phyloP scores from a whole-genome alignment of 352 stramenopile species.

The Globisporangium nunn region DNA sequence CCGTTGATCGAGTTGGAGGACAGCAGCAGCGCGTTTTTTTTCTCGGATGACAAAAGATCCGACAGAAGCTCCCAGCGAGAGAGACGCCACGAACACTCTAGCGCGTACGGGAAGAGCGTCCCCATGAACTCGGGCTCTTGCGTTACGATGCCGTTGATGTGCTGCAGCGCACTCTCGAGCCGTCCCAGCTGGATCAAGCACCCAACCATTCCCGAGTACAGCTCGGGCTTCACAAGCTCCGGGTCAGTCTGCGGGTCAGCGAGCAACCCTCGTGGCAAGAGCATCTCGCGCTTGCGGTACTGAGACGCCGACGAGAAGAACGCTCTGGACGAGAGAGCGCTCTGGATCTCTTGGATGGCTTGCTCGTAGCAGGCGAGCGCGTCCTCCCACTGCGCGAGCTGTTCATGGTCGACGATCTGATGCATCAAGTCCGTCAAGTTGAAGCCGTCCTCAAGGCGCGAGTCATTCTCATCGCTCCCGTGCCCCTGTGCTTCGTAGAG shows the following conservation, averaged over 20 bases:
- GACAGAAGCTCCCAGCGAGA: slow-evolving; percentile 76
- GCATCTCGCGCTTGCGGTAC: slow-evolving; percentile 6
- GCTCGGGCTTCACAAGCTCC: slow-evolving; percentile 49
- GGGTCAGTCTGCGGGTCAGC: slow-evolving; percentile 35
- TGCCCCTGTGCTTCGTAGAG: slow-evolving; percentile 38
- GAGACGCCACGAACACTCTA: slow-evolving; percentile 84
- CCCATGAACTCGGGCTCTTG: slow-evolving; percentile 70
- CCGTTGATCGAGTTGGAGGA: slow-evolving; percentile 6
- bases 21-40: slow-evolving; percentile 53
- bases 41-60: slow-evolving; percentile 68
- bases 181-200: slow-evolving; percentile 82
- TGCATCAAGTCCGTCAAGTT: slow-evolving; percentile 65
- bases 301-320: slow-evolving; percentile 8
- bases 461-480: slow-evolving; percentile 18
- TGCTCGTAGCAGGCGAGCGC: slow-evolving; percentile 72
- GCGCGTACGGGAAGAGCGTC: slow-evolving; percentile 73
- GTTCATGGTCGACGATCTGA: slow-evolving; percentile 61
- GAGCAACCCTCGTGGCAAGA: slow-evolving; percentile 12
- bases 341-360: slow-evolving; percentile 67
- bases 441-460: slow-evolving; percentile 24
- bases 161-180: slow-evolving; percentile 76
- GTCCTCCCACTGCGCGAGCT: slow-evolving; percentile 72
- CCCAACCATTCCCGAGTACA: slow-evolving; percentile 79
- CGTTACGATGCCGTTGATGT: slow-evolving; percentile 83
- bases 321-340: slow-evolving; percentile 25